Evolutionary conservation across 495 filamentous ascomycete genomes (phyloP).

Genomic region (Aspergillus bertholletiae): DNA sequence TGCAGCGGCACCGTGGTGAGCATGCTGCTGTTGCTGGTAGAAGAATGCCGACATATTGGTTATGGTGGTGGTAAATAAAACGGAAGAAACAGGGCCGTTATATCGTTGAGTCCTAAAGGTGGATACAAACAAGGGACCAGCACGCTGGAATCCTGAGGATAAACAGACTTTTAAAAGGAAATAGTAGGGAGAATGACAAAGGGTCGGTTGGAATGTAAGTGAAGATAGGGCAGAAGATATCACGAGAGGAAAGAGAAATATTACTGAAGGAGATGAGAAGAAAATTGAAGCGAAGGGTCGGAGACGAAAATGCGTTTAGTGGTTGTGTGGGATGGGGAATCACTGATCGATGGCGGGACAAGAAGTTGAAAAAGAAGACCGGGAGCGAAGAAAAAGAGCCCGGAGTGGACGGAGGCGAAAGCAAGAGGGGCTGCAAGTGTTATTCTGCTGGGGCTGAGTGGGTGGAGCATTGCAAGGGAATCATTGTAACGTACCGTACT

Average conservation of each 20-base stretch:
- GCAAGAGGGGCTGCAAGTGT: conserved; percentile 13
- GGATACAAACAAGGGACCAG: conserved; percentile 20
- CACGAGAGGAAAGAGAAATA: conserved; percentile 17
- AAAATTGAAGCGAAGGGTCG: conserved; percentile 15
- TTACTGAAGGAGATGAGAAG: conserved; percentile 16
- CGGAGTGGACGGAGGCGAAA: conserved; percentile 20
- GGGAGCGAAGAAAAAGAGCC: conserved; percentile 15
- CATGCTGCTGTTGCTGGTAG: conserved; percentile 57
- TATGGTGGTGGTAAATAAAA: conserved; percentile 13
- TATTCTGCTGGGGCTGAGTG: conserved; percentile 12
- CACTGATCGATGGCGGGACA: conserved; percentile 27
- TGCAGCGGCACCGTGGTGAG: conserved; percentile 43
- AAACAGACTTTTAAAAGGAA: conserved; percentile 12
- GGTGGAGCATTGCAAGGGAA: conserved; percentile 3
- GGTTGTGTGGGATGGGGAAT: conserved; percentile 31
- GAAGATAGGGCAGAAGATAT: conserved; percentile 32
- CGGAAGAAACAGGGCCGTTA: conserved; percentile 12
- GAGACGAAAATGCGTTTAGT: conserved; percentile 18
- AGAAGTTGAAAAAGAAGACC: conserved; percentile 25
- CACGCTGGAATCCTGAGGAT: conserved; percentile 11
- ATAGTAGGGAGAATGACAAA: conserved; percentile 20
- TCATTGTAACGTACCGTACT: background rate
- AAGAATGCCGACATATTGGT: conserved; percentile 75
- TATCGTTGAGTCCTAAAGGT: conserved; percentile 21
- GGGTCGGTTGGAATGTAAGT: conserved; percentile 16